Evolutionary conservation across 345 rosid genomes (phyloP).

Genomic region (Geranium rotundifolium): DNA sequence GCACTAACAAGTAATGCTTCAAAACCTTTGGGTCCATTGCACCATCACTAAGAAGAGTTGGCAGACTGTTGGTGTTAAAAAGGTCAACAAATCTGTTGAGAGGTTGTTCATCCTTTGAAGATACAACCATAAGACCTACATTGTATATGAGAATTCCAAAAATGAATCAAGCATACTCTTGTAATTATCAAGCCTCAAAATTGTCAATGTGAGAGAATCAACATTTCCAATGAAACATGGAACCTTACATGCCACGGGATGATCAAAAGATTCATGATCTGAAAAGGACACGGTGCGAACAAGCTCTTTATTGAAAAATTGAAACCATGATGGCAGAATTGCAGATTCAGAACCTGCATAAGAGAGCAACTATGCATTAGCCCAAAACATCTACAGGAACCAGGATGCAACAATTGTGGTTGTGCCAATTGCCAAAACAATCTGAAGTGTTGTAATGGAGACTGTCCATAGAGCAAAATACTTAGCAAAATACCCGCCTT

Average conservation of each 20-base stretch:
- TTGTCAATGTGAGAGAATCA: background rate
- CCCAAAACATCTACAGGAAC: background rate
- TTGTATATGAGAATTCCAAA: background rate
- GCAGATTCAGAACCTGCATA: conserved; percentile 66
- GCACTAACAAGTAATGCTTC: conserved; percentile 78
- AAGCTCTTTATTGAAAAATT: conserved; percentile 70
- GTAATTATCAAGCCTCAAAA: background rate
- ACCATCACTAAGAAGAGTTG: conserved; percentile 75
- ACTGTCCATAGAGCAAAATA: background rate
- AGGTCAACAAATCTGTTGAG: conserved; percentile 73
- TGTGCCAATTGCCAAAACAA: background rate
- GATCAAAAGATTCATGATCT: conserved; percentile 94
- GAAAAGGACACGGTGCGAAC: conserved; percentile 61
- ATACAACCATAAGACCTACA: conserved; percentile 88
- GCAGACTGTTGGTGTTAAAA: conserved; percentile 66
- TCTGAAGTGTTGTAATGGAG: background rate
- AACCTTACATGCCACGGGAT: conserved; percentile 92
- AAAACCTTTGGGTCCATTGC: conserved; percentile 86
- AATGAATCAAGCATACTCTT: background rate
- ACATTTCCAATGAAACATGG: background rate
- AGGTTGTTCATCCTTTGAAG: conserved; percentile 88
- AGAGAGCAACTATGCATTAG: background rate
- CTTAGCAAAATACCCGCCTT: background rate
- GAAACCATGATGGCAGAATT: conserved; percentile 77
- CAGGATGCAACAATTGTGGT: background rate